Base-by-base conservation (phyloP, 2,329 filamentous ascomycete species). In the Aspergillus sp. region DNA sequence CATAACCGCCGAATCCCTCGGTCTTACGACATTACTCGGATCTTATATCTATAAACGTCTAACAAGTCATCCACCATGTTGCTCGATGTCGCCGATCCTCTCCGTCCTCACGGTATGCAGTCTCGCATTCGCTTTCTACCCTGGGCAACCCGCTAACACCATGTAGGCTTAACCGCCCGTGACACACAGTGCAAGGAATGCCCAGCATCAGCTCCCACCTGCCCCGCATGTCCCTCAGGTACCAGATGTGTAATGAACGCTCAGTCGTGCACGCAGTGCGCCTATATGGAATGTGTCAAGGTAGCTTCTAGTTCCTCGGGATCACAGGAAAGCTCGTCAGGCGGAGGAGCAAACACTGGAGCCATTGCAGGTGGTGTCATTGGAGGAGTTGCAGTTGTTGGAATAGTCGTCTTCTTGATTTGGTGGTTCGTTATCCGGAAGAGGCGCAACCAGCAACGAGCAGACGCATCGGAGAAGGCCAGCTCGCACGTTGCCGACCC, bases 301-400 rank as follows among this genome's bases (percentile, higher is more conserved):
- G 76, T 79, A 28, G 73, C 72, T 50, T 72, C 76, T 5, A 75
- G 76, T 69, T 65, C 46, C 59, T 68, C 61, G 57, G 41, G 46
- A 52, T 60, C 65, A 25, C 58, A 61, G 54, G 13, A 31, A 15
- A 57, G 55, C 55, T 66, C 65, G 22, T 62, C 63, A 11, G 67
- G 68, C 28, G 79, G 80, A 11, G 83, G 85, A 7, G 85, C 90
- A 7, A 93, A 91, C 68, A 82, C 89, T 1, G 93, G 93, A 47
- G 91, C 92, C 38, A 97, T 99, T 66, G 94, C 91, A 2, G 95
- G 95, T 66, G 94, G 94, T 66, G 93, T 97, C 9, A 81, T 98
- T 48, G 95, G 93, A 66, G 95, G 93, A 67, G 77, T 98, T 15
- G 84, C 84, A n/a, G 83, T 88, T 50, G 84, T 98, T 56, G 89